Percentiles rank a stretch among this genome's conserved stretches.
phyloP scores from a whole-genome alignment of 257 asterid genomes.

The Solanum corneliomulleri region DNA sequence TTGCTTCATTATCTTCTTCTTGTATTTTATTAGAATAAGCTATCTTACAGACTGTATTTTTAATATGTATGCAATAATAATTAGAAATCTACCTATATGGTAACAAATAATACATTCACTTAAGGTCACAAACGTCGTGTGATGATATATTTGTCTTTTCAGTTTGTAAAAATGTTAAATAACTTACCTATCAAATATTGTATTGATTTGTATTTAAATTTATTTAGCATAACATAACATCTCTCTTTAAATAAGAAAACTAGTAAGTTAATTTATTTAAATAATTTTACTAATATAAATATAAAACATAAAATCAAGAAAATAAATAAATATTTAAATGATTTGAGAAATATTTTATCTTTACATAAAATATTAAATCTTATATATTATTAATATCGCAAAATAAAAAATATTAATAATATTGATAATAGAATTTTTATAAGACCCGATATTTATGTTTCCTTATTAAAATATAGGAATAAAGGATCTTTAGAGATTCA shows the following conservation, averaged over 20 bases:
- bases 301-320: not conserved
- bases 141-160: not conserved
- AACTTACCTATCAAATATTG: not conserved
- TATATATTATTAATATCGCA: too few species aligned
- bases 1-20: too few species aligned
- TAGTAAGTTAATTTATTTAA: too few species aligned
- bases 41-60: fast-evolving
- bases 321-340: too few species aligned
- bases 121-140: not conserved
- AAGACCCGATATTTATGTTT: not conserved
- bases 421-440: too few species aligned
- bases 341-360: too few species aligned
- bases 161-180: not conserved
- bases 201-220: not conserved
- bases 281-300: too few species aligned
- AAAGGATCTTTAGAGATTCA: not conserved
- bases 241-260: not conserved
- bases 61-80: not conserved
- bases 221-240: too few species aligned
- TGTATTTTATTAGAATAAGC: too few species aligned
- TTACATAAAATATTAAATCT: too few species aligned
- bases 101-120: not conserved
- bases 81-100: not conserved
- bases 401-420: too few species aligned
- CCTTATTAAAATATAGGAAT: not conserved